Conservation (phyloP, 106 monocot genomes). For the Allium cepa region DNA sequence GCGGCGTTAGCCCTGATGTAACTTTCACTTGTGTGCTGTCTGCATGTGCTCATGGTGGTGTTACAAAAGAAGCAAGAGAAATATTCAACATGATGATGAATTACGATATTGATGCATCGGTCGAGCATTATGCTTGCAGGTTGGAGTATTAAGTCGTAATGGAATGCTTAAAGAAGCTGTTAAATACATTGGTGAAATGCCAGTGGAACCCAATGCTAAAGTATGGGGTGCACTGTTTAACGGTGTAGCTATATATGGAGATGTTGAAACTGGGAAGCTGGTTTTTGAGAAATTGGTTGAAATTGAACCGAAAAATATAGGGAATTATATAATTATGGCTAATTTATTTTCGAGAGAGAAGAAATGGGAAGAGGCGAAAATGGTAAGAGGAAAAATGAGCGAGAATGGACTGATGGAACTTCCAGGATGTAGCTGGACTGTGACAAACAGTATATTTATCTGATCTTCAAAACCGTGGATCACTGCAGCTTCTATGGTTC, state of each 20-base stretch:
- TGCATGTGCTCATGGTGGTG: constrained; percentile 35
- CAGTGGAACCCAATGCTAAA: constrained; percentile 29
- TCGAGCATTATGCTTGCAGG: constrained; percentile 49
- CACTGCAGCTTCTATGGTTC: too few relatives aligned
- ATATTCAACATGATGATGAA: constrained; percentile 13
- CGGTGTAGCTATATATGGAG: constrained; percentile 23
- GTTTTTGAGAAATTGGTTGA: constrained; percentile 28
- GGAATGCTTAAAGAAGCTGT: constrained; percentile 33
- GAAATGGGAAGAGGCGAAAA: constrained; percentile 36
- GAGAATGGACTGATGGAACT: constrained; percentile 23
- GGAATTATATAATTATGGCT: constrained; percentile 48
- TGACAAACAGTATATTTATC: too few relatives aligned
- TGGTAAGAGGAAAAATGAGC: constrained; percentile 34
- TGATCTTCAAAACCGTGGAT: too few relatives aligned
- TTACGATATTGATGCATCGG: constrained; percentile 11
- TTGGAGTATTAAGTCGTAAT: constrained; percentile 24
- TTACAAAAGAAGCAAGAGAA: constrained; percentile 16
- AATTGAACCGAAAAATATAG: constrained; percentile 38
- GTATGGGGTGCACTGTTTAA: constrained; percentile 38
- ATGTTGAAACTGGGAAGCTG: constrained; percentile 26
- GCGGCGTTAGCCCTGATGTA: constrained; percentile 18
- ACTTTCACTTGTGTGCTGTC: constrained; percentile 38
- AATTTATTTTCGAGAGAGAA: constrained; percentile 28
- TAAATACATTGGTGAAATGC: constrained; percentile 21
- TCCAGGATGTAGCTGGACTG: constrained; percentile 35